Base-by-base conservation (phyloP, 1,284 basidiomycete species). In the Tylopilus sp. region DNA sequence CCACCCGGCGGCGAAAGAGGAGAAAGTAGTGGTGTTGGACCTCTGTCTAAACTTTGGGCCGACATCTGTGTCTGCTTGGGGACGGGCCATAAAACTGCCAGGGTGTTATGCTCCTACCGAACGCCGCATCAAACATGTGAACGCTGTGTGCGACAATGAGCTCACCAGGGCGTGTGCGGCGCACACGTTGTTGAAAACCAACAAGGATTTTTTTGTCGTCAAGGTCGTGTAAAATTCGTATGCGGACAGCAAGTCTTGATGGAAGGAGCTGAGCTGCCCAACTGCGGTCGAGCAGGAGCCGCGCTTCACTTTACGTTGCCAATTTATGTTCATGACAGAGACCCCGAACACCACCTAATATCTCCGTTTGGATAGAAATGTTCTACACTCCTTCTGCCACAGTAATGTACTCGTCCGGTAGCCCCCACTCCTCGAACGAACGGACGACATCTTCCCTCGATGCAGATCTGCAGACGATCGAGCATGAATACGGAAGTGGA, bases 11-110 rank as follows among this genome's bases (percentile, higher is more conserved):
- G 59, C 53, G 53, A 70, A 71, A 48, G 67, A 65, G 15, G 46
- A 62, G 35, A 73, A 71, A 11, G 71, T 62, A 31, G 65, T 73
- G 7, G 77, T 78, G 58, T 76, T 77, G n/a, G 76, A 69, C 53
- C 75, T 63, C 51, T 67, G 73, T 46, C 65, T 67, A 44, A 53
- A 18, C 50, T 68, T 71, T 54, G 68, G 62, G 38, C 64, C 60
- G 26, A 59, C 58, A 51, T 65, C 64, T 51, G 71, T 59, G 54
- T 74, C 71, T 53, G 66, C 53, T 55, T 70, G 69, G 38, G 66
- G 62, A 65, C 59, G 67, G 36, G 64, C 65, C 64, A 66, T 66
- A 53, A 49, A 56, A 62, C 44, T 44, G 50, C 35, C 20, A 46
- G 39, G 41, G 51, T 53, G 36, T 34, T 39, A 48, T 52, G 52